These are phyloP conservation scores for Pseudopediastrum boryanum DNA, from an alignment of 139 green algal genomes.

Conservation along the genomic window DNA sequence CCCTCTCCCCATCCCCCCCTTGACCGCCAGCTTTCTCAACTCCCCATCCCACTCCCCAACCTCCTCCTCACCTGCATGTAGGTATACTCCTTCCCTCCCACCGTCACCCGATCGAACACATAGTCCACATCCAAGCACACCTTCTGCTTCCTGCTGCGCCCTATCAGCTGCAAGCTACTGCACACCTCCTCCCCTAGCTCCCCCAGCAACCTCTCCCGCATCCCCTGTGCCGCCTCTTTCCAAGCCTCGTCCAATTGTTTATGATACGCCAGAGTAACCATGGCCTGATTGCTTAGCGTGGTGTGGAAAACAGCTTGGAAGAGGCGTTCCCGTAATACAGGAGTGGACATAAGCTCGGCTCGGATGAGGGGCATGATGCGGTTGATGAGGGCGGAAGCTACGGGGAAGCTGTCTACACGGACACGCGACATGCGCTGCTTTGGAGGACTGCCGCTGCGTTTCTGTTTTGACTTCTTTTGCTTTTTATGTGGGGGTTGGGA, in stretches of 20 bases:
- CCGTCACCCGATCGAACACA: constrained; percentile 75
- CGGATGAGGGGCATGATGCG: constrained; percentile 80
- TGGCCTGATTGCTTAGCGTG: constrained; percentile 78
- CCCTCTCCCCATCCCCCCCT: no score
- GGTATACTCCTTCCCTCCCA: constrained; percentile 37
- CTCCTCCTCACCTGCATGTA: constrained; percentile 68
- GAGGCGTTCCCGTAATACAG: constrained; percentile 42
- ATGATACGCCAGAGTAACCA: constrained; percentile 91
- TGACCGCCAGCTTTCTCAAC: no score
- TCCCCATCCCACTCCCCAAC: no score
- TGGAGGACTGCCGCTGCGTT: not conserved
- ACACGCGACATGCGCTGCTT: constrained; percentile 32
- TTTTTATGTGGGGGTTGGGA: no score
- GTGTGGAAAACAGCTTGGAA: constrained; percentile 88
- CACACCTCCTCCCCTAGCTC: constrained; percentile 17
- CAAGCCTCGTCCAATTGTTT: constrained; percentile 76
- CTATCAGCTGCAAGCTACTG: constrained; percentile 49
- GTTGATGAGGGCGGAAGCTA: constrained; percentile 81
- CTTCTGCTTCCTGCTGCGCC: constrained; percentile 82
- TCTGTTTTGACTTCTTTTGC: not conserved
- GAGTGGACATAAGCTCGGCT: constrained; percentile 36
- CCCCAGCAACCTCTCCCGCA: constrained; percentile 30
- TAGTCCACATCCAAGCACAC: constrained; percentile 66
- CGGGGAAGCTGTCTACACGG: constrained; percentile 79
- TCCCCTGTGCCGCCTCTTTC: constrained; percentile 31